Evolutionary conservation across 108 stramenopile genomes (phyloP), one percentile per base, ranked within the genome.

Genomic region (Aurantiochytrium sp.): DNA sequence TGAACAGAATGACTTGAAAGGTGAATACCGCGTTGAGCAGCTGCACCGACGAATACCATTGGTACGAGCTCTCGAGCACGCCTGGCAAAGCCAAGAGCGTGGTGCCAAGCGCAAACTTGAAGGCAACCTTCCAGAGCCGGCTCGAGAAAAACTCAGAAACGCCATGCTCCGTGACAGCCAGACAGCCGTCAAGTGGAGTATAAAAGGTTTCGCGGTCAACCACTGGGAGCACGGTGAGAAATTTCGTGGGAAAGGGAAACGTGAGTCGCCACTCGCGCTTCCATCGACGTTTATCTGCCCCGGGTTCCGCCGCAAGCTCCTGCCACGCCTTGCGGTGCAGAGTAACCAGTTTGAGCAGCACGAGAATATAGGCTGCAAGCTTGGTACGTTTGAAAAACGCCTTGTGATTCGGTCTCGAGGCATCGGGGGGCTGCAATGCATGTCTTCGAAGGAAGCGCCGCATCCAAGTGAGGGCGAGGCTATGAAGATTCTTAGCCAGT

Each of bases 21-120:
- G 76, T 83, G 51, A 83, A 53, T 1, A 83, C 76, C 16, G 76
- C 76, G 51, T 83, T 53, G 76, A 53, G 19, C 51, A 83, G 4
- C 49, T 83, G 76, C n/a, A 4, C 76, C 19, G 45, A 53, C 25
- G 76, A 53, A 23, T 53, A 83, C 45, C 51, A 53, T 45, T 47
- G 49, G 76, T 83, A 83, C 45, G 76, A 53, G 76, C 14, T 16
- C 23, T 47, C 49, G 28, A 83, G 51, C 12, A 53, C 45, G 51
- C 76, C 76, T 16, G 51, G 45, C 4, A 83, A 23, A 6, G 49
- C 51, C 76, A 83, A 53, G 16, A 83, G 51, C 51, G 76, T 83
- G 45, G 76, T 83, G 76, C 76, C 76, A 6, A 83, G 76, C 23
- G 76, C 45, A 53, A 53, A 83, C 76, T 83, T 83, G 76, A 83